Base-by-base conservation (phyloP, 805 yeast species). In the Zygosaccharomyces kombuchaensis region DNA sequence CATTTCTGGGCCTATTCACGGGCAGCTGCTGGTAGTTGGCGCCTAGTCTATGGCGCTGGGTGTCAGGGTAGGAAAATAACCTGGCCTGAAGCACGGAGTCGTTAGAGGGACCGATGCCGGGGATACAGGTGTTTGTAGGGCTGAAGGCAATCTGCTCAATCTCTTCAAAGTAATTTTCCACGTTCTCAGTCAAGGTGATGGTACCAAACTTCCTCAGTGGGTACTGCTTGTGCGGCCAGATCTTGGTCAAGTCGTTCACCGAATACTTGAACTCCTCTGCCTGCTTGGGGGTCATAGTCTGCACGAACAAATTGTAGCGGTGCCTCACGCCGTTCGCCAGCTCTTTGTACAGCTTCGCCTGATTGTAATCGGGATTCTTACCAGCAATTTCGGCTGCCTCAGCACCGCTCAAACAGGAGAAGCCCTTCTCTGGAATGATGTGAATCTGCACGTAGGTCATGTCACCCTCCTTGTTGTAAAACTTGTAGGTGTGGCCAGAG, bases 181-280 rank as follows among this genome's bases (percentile, higher is more conserved):
- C 80, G 65, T 79, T 78, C 59, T 72, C 70, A 66, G 80, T 73
- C 52, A 80, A 68, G 9, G 72, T 72, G 48, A 80, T 64, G 58
- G 72, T 71, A 53, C 84, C 96, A 65, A 87, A 82, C 67, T 79
- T 81, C 67, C 95, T 78, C 71, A 87, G 68, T 63, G 96, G 96
- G 75, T 77, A 87, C 45, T 87, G 82, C 57, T 71, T 72, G 65
- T 87, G 91, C 23, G 95, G 87, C 96, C 96, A 87, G 45, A 84
- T 81, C 72, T 87, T 88, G 54, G 96, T 87, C 66, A 87, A 75
- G 68, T 87, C 96, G 63, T 84, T 87, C 43, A 88, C 87, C 7
- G 90, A 83, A 70, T 84, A 87, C 61, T 82, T 82, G 43, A 78
- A 78, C 52, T 78, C 69, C 66, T 82, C 78, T 46, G 95, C 90